These are phyloP conservation scores for Moelleriella libera DNA, from an alignment of 2,329 filamentous ascomycete genomes.

Conservation along the genomic window DNA sequence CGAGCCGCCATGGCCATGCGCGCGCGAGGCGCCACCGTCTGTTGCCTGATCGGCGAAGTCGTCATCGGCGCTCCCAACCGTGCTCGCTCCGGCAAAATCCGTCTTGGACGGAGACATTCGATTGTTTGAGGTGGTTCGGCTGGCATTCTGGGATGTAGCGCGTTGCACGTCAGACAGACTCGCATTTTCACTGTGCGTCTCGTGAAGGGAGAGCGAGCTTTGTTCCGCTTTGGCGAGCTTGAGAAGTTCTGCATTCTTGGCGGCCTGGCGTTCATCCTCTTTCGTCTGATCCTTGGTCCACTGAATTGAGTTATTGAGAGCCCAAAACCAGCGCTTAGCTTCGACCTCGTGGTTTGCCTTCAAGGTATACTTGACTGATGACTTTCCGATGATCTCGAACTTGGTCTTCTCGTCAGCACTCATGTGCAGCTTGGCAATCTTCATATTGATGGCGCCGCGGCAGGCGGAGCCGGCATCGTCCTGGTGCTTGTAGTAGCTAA, in stretches of 20 bases:
- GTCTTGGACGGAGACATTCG: constrained; percentile 18
- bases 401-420: constrained; percentile 93
- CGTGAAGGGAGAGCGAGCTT: constrained; percentile 30
- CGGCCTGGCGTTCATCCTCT: constrained; percentile 68
- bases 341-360: constrained; percentile 98
- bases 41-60: constrained; percentile 34
- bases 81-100: constrained; percentile 25
- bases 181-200: constrained; percentile 35
- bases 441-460: constrained; percentile 97
- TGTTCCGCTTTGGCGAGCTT: constrained; percentile 71
- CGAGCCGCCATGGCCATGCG: constrained; percentile 18
- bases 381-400: constrained; percentile 96
- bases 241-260: constrained; percentile 60
- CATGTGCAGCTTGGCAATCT: constrained; percentile 89
- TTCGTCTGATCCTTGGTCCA: constrained; percentile 96
- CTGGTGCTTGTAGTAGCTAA: constrained; percentile 99
- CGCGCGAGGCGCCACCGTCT: constrained; percentile 25
- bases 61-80: constrained; percentile 34
- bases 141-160: constrained; percentile 29
- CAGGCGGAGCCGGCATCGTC: constrained; percentile 89
- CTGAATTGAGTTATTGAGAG: constrained; percentile 95
- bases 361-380: constrained; percentile 93
- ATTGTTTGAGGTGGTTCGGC: constrained; percentile 12
- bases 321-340: constrained; percentile 98
- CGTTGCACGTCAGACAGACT: constrained; percentile 31